Evolutionary conservation across 2,329 filamentous ascomycete species (phyloP).

Genomic region (Calonectria pseudoreteaudii): DNA sequence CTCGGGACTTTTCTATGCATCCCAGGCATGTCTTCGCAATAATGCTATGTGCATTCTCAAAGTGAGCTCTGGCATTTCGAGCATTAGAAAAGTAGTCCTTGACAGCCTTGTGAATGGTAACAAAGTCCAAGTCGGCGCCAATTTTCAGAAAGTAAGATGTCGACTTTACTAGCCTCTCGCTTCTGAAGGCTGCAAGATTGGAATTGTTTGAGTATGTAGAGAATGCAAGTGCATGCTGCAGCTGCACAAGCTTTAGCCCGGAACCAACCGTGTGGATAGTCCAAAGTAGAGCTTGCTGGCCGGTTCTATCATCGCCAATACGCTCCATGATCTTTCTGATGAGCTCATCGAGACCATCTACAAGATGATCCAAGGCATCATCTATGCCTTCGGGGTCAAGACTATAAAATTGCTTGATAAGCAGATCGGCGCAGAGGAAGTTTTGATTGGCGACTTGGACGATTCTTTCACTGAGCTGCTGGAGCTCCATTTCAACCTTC

Average conservation of each 20-base stretch:
- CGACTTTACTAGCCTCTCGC: neutral
- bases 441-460: neutral
- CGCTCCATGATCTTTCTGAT: neutral
- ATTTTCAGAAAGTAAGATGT: conserved; percentile 2
- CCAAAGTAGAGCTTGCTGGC: neutral
- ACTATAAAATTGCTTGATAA: neutral
- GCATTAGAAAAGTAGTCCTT: neutral
- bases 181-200: neutral
- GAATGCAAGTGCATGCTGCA: conserved; percentile 4
- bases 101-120: conserved; percentile 2
- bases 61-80: neutral
- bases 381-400: neutral
- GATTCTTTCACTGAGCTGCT: neutral
- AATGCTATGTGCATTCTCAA: neutral
- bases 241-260: neutral
- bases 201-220: neutral
- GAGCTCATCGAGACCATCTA: neutral
- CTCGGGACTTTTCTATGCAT: neutral
- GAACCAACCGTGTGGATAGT: neutral
- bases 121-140: neutral
- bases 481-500: neutral
- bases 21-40: conserved; percentile 2
- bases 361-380: neutral
- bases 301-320: neutral
- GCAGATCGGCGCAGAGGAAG: neutral